These are phyloP conservation scores for Hymenoscyphus occultus DNA, from an alignment of 2,329 filamentous ascomycete genomes.

Conservation along the genomic window DNA sequence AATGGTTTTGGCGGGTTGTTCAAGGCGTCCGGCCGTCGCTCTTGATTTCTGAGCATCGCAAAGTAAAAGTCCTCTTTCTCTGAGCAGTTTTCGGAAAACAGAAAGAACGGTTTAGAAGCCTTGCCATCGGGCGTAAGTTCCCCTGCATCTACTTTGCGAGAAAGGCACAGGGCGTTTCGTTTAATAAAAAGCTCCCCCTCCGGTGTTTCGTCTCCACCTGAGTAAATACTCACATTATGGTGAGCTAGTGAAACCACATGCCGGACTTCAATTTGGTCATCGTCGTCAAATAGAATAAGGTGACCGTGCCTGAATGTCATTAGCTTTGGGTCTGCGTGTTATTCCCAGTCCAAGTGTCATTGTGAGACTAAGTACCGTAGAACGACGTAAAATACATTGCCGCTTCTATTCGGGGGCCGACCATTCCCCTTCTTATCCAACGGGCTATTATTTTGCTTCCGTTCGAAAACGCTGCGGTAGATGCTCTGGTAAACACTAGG, in stretches of 20 bases:
- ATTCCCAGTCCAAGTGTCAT: not conserved
- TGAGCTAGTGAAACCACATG: slow-evolving; percentile 92
- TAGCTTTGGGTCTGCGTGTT: slow-evolving; percentile 10
- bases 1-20: slow-evolving; percentile 65
- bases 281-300: slow-evolving; percentile 95
- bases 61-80: slow-evolving; percentile 99
- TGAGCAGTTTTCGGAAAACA: slow-evolving; percentile 93
- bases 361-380: slow-evolving; percentile 57
- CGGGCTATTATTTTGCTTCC: slow-evolving; percentile 52
- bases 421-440: slow-evolving; percentile 35
- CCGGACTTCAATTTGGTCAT: slow-evolving; percentile 90
- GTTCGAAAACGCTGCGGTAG: slow-evolving; percentile 94
- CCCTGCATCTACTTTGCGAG: slow-evolving; percentile 56
- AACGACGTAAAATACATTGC: slow-evolving; percentile 92
- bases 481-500: slow-evolving; percentile 97
- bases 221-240: slow-evolving; percentile 81
- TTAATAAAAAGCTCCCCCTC: slow-evolving; percentile 97
- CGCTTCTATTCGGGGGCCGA: slow-evolving; percentile 53
- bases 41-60: slow-evolving; percentile 80
- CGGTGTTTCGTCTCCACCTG: slow-evolving; percentile 71
- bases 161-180: slow-evolving; percentile 80
- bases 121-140: slow-evolving; percentile 55
- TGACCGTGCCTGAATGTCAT: slow-evolving; percentile 70
- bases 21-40: slow-evolving; percentile 58
- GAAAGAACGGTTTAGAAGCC: slow-evolving; percentile 77